These are phyloP conservation scores for Phaeosphaeria sp. DNA, from an alignment of 2,329 filamentous ascomycete species.

Conservation along the genomic window DNA sequence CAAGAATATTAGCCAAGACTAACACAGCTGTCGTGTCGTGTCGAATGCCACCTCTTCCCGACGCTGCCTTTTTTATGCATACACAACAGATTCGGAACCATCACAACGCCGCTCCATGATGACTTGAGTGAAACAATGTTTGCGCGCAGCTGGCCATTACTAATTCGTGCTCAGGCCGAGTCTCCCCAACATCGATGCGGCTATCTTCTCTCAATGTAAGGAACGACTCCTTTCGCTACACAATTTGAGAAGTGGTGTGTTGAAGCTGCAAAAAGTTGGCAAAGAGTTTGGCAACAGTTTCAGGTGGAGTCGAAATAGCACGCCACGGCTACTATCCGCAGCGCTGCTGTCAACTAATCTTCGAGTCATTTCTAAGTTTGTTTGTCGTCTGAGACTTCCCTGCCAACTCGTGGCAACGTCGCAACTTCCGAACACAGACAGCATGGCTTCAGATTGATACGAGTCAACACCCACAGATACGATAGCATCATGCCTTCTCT, in stretches of 20 bases:
- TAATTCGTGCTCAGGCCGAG: neutral
- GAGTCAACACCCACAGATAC: neutral
- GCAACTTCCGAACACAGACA: neutral
- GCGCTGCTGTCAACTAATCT: constrained; percentile 1
- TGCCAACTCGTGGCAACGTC: neutral
- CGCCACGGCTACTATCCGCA: neutral
- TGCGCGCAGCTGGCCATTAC: neutral
- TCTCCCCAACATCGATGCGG: neutral
- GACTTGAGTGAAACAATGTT: neutral
- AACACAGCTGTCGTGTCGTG: neutral
- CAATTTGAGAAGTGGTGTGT: neutral
- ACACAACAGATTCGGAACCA: neutral
- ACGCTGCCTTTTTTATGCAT: neutral
- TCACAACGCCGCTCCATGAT: neutral
- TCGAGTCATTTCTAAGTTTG: constrained; percentile 2
- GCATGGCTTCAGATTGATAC: neutral
- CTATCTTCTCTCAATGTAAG: neutral
- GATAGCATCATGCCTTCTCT: neutral
- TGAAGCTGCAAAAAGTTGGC: neutral
- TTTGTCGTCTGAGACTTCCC: neutral
- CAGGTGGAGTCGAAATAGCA: neutral
- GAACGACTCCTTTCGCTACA: too few relatives aligned
- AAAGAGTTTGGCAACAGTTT: constrained; percentile 2
- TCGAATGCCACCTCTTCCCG: neutral
- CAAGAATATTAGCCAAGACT: neutral